These are phyloP conservation scores for Neolentinus lepideus DNA, from an alignment of 1,284 basidiomycete species.

Conservation along the genomic window DNA sequence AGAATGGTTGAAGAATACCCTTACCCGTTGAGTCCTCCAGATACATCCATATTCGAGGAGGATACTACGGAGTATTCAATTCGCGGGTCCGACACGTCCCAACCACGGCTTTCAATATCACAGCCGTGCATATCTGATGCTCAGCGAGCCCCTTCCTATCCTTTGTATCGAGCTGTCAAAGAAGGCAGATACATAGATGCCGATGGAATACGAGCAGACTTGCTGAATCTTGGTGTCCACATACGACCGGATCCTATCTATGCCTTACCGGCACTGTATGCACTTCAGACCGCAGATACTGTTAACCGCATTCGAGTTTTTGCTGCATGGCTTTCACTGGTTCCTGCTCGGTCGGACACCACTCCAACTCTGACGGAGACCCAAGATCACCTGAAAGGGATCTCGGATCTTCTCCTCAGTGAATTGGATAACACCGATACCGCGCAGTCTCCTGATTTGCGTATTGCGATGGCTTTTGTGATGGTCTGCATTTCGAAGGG, in stretches of 20 bases:
- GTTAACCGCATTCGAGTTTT: background rate
- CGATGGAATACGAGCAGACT: background rate
- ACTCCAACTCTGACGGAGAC: background rate
- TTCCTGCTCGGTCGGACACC: background rate
- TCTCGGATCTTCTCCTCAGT: background rate
- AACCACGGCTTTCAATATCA: background rate
- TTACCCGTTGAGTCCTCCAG: background rate
- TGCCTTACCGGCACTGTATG: background rate
- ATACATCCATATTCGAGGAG: slow-evolving; percentile 1
- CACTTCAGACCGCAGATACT: background rate
- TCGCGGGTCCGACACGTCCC: background rate
- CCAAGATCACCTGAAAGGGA: background rate
- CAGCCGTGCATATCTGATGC: background rate
- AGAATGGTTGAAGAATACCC: background rate
- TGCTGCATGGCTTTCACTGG: background rate
- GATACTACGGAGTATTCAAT: background rate
- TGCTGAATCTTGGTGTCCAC: background rate
- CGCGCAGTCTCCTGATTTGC: background rate
- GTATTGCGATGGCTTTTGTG: background rate
- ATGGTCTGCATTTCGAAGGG: background rate
- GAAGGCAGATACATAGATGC: background rate
- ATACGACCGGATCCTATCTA: background rate
- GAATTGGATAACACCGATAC: background rate
- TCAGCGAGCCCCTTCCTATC: background rate
- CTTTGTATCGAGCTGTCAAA: background rate